A percentile compares a stretch with the other conserved stretches of the same genome.
Conservation (phyloP, 371 early-diverging fungal genomes). For the Apophysomyces sp. region DNA sequence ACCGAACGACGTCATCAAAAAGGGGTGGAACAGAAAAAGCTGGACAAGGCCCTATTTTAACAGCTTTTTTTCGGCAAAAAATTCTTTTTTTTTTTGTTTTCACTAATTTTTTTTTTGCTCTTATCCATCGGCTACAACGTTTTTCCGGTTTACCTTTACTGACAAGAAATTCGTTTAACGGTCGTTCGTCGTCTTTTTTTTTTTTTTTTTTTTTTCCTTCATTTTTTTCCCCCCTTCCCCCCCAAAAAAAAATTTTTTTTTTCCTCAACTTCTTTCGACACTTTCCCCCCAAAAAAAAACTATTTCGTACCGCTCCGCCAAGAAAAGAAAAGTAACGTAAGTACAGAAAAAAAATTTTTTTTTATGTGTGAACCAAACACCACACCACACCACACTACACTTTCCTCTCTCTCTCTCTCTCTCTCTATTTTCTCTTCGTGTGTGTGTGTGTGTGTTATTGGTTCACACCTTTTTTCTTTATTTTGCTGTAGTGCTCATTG, state of each 20-base stretch:
- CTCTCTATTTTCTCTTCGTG: not conserved
- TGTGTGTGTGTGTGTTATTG: not conserved
- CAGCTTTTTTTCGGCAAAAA: slow-evolving; percentile 1
- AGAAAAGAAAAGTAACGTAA: slow-evolving; percentile 3
- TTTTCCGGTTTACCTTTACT: slow-evolving; percentile 2
- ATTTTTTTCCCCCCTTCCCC: not conserved
- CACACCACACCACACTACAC: no score
- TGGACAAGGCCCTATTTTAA: slow-evolving; percentile 3
- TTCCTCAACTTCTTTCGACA: not conserved
- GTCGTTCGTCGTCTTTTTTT: not conserved
- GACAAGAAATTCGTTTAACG: slow-evolving; percentile 2
- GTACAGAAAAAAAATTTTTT: not conserved
- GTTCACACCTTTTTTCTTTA: not conserved
- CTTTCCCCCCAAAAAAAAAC: no score
- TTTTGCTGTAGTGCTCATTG: not conserved
- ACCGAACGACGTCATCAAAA: not conserved
- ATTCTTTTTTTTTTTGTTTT: slow-evolving; percentile 8
- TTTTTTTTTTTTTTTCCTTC: not conserved
- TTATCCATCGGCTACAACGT: slow-evolving; percentile 3
- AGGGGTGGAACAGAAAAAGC: not conserved
- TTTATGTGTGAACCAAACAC: no score
- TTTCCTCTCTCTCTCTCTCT: no score
- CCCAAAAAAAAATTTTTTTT: slow-evolving; percentile 6
- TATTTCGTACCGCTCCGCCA: slow-evolving; percentile 1
- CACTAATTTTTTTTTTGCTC: slow-evolving; percentile 3